These are phyloP conservation scores for Porphyrellus cyaneotinctus DNA, from an alignment of 768 basidiomycete species.

Conservation along the genomic window DNA sequence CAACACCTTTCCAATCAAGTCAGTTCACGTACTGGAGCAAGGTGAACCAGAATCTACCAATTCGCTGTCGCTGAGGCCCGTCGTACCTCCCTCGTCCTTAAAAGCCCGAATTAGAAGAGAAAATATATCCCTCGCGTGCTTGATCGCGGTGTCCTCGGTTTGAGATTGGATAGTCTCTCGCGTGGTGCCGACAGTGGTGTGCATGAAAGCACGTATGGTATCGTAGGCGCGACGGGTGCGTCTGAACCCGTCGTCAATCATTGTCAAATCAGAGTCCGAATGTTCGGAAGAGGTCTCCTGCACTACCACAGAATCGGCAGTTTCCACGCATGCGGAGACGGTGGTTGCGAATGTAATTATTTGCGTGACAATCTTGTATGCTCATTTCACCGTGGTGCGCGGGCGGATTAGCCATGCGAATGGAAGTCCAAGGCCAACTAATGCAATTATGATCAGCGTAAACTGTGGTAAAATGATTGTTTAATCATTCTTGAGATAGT, in stretches of 20 bases:
- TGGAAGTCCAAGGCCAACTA: conserved; percentile 23
- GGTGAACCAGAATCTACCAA: conserved; percentile 6
- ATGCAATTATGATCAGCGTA: conserved; percentile 20
- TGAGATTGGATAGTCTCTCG: conserved; percentile 11
- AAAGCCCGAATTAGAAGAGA: conserved; percentile 20
- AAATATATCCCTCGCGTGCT: conserved; percentile 19
- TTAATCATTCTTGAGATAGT: not conserved
- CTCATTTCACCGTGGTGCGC: conserved; percentile 15
- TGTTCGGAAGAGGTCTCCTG: not conserved
- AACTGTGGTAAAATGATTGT: conserved; percentile 8
- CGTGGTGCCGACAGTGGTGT: conserved; percentile 5
- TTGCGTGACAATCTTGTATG: conserved; percentile 14
- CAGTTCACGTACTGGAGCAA: not conserved
- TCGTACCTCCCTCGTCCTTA: conserved; percentile 16
- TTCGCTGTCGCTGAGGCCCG: conserved; percentile 15
- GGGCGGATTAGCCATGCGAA: conserved; percentile 18
- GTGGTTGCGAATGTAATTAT: conserved; percentile 12
- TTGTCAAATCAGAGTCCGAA: not conserved
- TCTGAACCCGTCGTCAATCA: conserved; percentile 11
- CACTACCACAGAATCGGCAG: conserved; percentile 18
- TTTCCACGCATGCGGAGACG: conserved; percentile 22
- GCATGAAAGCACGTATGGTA: conserved; percentile 21
- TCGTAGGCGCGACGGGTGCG: conserved; percentile 20
- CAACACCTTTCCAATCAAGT: conserved; percentile 46
- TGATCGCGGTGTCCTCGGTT: not conserved